Evolutionary conservation across 2,329 filamentous ascomycete genomes (phyloP).

Genomic region (Cercospora sp.): DNA sequence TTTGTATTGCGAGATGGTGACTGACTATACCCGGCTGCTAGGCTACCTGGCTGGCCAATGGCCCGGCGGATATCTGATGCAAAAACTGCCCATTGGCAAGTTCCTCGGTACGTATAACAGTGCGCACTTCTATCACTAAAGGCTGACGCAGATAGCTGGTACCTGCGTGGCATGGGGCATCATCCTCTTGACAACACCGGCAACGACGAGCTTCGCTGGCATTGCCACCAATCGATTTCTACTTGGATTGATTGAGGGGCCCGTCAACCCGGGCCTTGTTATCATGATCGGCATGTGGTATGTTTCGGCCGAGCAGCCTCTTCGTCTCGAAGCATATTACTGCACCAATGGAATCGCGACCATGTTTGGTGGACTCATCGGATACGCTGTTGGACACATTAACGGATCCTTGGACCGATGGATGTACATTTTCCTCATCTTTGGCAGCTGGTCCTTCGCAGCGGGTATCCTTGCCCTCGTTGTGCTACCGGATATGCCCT

Average conservation of each 20-base stretch:
- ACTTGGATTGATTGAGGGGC: slow-evolving; percentile 41
- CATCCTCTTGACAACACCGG: slow-evolving; percentile 46
- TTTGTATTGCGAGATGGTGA: not conserved
- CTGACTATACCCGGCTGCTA: not conserved
- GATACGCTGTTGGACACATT: slow-evolving; percentile 63
- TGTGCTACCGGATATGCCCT: slow-evolving; percentile 24
- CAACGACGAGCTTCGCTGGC: slow-evolving; percentile 44
- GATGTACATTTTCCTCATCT: slow-evolving; percentile 63
- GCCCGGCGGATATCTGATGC: slow-evolving; percentile 46
- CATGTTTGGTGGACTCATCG: slow-evolving; percentile 62
- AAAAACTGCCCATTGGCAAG: slow-evolving; percentile 51
- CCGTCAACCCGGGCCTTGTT: slow-evolving; percentile 42
- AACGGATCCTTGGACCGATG: slow-evolving; percentile 52
- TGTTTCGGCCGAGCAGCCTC: slow-evolving; percentile 49
- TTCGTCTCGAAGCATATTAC: slow-evolving; percentile 59
- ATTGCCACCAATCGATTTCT: slow-evolving; percentile 43
- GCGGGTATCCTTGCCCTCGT: slow-evolving; percentile 42
- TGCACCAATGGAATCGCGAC: slow-evolving; percentile 62
- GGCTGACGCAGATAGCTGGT: slow-evolving; percentile 16
- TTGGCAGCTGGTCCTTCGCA: slow-evolving; percentile 43
- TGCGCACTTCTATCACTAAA: too few species aligned
- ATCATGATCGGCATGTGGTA: slow-evolving; percentile 43
- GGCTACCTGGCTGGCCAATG: slow-evolving; percentile 49
- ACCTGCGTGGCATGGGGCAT: slow-evolving; percentile 48
- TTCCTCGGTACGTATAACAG: slow-evolving; percentile 38